Evolutionary conservation across 495 filamentous ascomycete species (phyloP).

Genomic region (Hyaloscypha finlandica): DNA sequence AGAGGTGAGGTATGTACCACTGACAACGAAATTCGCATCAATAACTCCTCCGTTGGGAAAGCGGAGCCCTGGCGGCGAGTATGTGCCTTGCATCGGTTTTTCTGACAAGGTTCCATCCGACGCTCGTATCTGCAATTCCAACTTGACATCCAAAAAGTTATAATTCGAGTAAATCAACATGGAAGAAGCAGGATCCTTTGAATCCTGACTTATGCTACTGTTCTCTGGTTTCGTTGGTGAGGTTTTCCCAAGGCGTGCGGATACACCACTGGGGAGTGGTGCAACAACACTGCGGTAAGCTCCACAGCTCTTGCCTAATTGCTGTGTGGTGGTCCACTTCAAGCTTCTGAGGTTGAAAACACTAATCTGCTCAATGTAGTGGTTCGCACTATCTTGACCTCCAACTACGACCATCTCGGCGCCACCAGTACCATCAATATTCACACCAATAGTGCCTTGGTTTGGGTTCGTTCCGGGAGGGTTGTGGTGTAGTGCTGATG

Average conservation of each 20-base stretch:
- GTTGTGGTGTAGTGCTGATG: conserved; percentile 88
- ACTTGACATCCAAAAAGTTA: conserved; percentile 95
- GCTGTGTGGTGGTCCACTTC: conserved; percentile 88
- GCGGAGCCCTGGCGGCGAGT: conserved; percentile 85
- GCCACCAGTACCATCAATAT: conserved; percentile 85
- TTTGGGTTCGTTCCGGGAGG: conserved; percentile 76
- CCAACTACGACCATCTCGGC: conserved; percentile 98
- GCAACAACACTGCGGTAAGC: conserved; percentile 95
- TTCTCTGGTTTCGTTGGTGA: conserved; percentile 28
- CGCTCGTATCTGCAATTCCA: conserved; percentile 86
- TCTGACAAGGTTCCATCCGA: conserved; percentile 85
- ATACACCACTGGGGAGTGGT: conserved; percentile 65
- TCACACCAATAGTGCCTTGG: conserved; percentile 81
- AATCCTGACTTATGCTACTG: conserved; percentile 45
- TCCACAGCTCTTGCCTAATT: conserved; percentile 86
- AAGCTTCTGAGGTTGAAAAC: conserved; percentile 96
- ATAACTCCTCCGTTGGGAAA: conserved; percentile 96
- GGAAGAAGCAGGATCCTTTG: conserved; percentile 66
- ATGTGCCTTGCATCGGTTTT: conserved; percentile 82
- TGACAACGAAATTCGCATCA: conserved; percentile 93
- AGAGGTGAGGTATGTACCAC: conserved; percentile 93
- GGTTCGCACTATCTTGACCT: conserved; percentile 94
- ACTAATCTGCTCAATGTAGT: conserved; percentile 97
- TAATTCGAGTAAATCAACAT: conserved; percentile 99
- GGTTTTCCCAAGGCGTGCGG: conserved; percentile 68